A percentile compares a stretch with the other conserved stretches of the same genome.
phyloP scores from a whole-genome alignment of 176 grass and related monocot species.

The Zea luxurians region DNA sequence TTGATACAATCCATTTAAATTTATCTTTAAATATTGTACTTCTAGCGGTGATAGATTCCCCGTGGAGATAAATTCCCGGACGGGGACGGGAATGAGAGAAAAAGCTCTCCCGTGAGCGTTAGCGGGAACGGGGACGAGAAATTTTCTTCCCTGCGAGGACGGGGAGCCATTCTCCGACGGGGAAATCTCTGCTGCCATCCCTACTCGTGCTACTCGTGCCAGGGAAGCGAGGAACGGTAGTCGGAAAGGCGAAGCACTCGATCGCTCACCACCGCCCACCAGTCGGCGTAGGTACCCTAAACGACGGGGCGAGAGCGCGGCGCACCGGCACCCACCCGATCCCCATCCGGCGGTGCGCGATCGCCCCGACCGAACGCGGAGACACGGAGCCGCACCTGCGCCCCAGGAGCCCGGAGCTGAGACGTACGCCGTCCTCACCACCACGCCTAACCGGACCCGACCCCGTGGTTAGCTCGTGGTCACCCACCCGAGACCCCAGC shows the following conservation, averaged over 20 bases:
- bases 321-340: constrained; percentile 33
- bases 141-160: too few species aligned
- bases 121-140: too few species aligned
- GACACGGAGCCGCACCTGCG: constrained; percentile 87
- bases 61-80: too few species aligned
- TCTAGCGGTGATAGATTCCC: too few species aligned
- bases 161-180: too few species aligned
- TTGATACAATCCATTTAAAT: too few species aligned
- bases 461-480: constrained; percentile 15
- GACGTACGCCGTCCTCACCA: neutral
- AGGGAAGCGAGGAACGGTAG: neutral
- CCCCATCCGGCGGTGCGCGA: constrained; percentile 32
- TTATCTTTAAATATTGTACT: too few species aligned
- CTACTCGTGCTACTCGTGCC: too few species aligned
- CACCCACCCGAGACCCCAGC: constrained; percentile 1
- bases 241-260: neutral
- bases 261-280: neutral
- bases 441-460: neutral
- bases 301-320: constrained; percentile 50
- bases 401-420: constrained; percentile 70
- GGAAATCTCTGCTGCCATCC: too few species aligned
- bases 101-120: too few species aligned
- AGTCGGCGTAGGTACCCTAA: neutral
- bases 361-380: constrained; percentile 72
- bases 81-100: too few species aligned